Evolutionary conservation across 78 protist genomes (phyloP).

Genomic region (Dictyostelium purpureum): DNA sequence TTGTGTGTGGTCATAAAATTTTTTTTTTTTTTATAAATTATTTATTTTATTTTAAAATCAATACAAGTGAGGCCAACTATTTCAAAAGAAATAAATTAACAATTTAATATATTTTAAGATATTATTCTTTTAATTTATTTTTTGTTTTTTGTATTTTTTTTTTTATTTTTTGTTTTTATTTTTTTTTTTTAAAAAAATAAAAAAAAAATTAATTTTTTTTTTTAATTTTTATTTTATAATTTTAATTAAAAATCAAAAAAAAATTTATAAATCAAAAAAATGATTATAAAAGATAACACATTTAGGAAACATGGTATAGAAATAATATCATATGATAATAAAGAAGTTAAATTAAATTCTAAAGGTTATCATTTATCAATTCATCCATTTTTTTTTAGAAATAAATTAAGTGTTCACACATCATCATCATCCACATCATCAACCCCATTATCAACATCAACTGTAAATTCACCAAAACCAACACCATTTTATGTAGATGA

Average conservation of each 20-base stretch:
- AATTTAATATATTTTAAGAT: neutral
- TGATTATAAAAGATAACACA: neutral
- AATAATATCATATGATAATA: neutral
- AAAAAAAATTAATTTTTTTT: neutral
- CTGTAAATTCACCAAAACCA: neutral
- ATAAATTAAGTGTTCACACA: slow-evolving; percentile 11
- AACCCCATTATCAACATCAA: neutral
- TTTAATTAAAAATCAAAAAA: neutral
- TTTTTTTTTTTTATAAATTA: too few species aligned
- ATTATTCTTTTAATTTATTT: neutral
- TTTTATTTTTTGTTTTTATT: neutral
- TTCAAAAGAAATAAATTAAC: too few species aligned
- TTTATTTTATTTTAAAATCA: too few species aligned
- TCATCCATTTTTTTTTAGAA: slow-evolving; percentile 64
- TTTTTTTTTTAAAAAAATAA: neutral
- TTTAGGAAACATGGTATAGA: slow-evolving; percentile 49
- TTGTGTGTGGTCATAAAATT: too few species aligned
- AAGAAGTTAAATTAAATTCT: neutral
- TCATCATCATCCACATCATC: neutral
- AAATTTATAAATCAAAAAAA: neutral
- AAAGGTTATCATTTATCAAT: slow-evolving; percentile 46
- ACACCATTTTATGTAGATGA: slow-evolving; percentile 33
- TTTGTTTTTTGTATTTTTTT: neutral
- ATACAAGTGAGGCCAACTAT: too few species aligned
- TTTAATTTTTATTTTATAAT: neutral